A percentile compares a stretch with the other conserved stretches of the same genome.
Evolutionary conservation across 805 yeast genomes (phyloP).

Genomic region (Sugiyamaella valdiviana): DNA sequence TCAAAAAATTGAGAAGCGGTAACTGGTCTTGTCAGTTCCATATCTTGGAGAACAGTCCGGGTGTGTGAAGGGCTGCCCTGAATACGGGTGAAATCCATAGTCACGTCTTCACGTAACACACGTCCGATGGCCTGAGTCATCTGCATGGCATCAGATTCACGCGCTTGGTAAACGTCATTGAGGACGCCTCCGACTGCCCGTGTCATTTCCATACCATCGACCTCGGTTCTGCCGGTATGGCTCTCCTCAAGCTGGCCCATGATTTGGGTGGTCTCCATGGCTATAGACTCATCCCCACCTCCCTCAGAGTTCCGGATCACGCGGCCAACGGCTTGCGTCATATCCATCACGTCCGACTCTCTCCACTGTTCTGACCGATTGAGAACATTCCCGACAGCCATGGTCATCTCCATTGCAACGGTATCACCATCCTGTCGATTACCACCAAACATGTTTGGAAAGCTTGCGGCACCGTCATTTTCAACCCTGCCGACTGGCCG

Average conservation of each 20-base stretch:
- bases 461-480: too few relatives aligned
- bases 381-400: slow-evolving; percentile 5
- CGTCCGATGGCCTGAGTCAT: slow-evolving; percentile 6
- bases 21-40: neutral
- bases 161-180: neutral
- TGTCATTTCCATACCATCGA: slow-evolving; percentile 13
- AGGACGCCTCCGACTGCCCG: slow-evolving; percentile 7
- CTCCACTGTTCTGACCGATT: neutral
- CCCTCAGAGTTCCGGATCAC: neutral
- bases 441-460: too few relatives aligned
- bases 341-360: too few relatives aligned
- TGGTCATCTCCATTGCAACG: slow-evolving; percentile 19
- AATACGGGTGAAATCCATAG: neutral
- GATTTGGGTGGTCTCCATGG: slow-evolving; percentile 18
- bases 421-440: slow-evolving; percentile 8
- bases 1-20: neutral
- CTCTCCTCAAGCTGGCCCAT: slow-evolving; percentile 6
- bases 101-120: neutral
- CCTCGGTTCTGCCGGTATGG: neutral
- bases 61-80: neutral
- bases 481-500: too few relatives aligned
- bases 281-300: neutral
- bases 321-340: slow-evolving; percentile 8
- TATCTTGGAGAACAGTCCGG: neutral
- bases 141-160: slow-evolving; percentile 5